Conservation (phyloP, 768 basidiomycete genomes). For the Auricularia cornea region DNA sequence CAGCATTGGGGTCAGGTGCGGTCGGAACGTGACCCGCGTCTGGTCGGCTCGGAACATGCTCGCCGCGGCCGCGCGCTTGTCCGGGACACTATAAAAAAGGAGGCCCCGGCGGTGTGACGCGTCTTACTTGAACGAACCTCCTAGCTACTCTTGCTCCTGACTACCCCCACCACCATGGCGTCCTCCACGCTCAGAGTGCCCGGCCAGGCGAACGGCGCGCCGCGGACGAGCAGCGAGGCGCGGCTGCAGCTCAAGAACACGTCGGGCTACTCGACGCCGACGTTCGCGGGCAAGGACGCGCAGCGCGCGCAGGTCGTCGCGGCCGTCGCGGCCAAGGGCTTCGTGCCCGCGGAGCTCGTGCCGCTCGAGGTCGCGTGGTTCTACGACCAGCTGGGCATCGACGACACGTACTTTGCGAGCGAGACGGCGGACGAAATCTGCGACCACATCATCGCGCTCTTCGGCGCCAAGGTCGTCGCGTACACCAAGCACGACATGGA, state of each 20-base stretch:
- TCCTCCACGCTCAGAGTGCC: too few relatives aligned
- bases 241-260: slow-evolving; percentile 39
- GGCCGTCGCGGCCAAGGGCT: slow-evolving; percentile 79
- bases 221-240: too few relatives aligned
- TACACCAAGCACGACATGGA: slow-evolving; percentile 90
- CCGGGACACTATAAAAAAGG: too few relatives aligned
- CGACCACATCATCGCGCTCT: slow-evolving; percentile 89
- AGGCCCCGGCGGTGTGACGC: too few relatives aligned
- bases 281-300: slow-evolving; percentile 85
- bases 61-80: too few relatives aligned
- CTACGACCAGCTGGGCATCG: slow-evolving; percentile 82
- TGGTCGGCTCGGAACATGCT: too few relatives aligned
- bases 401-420: slow-evolving; percentile 86
- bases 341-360: slow-evolving; percentile 86
- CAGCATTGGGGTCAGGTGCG: too few relatives aligned
- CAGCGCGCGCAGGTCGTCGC: slow-evolving; percentile 76
- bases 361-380: slow-evolving; percentile 92
- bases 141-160: too few relatives aligned
- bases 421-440: slow-evolving; percentile 55
- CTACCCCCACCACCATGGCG: too few relatives aligned
- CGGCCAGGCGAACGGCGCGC: too few relatives aligned
- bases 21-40: too few relatives aligned
- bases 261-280: slow-evolving; percentile 85
- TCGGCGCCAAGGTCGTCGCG: slow-evolving; percentile 88
- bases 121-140: too few relatives aligned